A percentile compares a stretch with the other conserved stretches of the same genome.
Conservation (phyloP, 352 stramenopile genomes). For the Phytopythium cucurbitacearum region DNA sequence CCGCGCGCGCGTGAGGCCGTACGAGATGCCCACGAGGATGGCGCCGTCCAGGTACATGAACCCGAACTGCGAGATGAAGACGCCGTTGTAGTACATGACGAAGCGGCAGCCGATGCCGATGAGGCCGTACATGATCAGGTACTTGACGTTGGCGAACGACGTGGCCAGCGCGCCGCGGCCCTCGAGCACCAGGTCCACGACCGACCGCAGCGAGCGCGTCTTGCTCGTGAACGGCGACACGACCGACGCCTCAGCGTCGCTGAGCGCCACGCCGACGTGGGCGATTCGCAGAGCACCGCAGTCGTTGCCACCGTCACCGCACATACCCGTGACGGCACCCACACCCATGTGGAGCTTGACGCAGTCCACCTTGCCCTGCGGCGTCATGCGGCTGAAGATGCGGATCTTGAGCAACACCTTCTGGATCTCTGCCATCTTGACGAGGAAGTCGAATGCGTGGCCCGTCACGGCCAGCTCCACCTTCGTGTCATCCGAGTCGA, state of each 20-base stretch:
- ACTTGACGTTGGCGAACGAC: slow-evolving; percentile 83
- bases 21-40: slow-evolving; percentile 78
- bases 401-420: slow-evolving; percentile 59
- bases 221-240: slow-evolving; percentile 90
- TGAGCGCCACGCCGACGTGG: slow-evolving; percentile 89
- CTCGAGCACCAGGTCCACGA: slow-evolving; percentile 78
- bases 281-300: slow-evolving; percentile 89
- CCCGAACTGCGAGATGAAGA: slow-evolving; percentile 85
- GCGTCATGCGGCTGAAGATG: slow-evolving; percentile 82
- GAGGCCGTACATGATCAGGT: slow-evolving; percentile 87
- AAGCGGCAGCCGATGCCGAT: slow-evolving; percentile 79
- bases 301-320: slow-evolving; percentile 88
- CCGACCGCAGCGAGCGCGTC: slow-evolving; percentile 63
- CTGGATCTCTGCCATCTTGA: slow-evolving; percentile 56
- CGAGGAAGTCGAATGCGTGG: slow-evolving; percentile 65
- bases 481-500: slow-evolving; percentile 22
- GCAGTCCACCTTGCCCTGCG: slow-evolving; percentile 66
- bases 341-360: slow-evolving; percentile 60
- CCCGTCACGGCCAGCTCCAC: slow-evolving; percentile 70
- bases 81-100: slow-evolving; percentile 82
- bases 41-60: slow-evolving; percentile 84
- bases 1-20: slow-evolving; percentile 64
- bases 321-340: slow-evolving; percentile 77
- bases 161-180: slow-evolving; percentile 78
- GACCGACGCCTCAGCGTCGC: slow-evolving; percentile 83